These are phyloP conservation scores for Eucalyptus grandis DNA, from an alignment of 345 rosid species.

Conservation along the genomic window DNA sequence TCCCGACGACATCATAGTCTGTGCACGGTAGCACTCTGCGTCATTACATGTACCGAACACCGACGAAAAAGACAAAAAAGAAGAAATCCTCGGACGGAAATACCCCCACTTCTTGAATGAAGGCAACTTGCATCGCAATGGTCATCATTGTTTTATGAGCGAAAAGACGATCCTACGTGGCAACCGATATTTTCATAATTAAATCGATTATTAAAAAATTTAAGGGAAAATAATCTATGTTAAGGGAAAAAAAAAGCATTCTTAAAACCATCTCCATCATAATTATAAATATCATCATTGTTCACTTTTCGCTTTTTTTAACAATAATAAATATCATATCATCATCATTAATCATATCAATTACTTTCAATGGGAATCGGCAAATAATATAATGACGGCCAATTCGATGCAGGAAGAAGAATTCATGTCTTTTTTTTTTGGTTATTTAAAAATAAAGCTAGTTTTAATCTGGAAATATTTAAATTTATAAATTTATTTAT, in stretches of 20 bases:
- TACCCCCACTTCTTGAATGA: background rate
- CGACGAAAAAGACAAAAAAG: background rate
- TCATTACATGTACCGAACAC: background rate
- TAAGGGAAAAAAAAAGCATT: background rate
- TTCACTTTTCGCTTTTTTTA: background rate
- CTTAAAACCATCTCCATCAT: background rate
- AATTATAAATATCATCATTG: background rate
- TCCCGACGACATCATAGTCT: background rate
- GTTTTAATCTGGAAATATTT: background rate
- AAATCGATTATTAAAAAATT: background rate
- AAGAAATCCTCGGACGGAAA: background rate
- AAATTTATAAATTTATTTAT: no score
- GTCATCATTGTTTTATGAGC: background rate
- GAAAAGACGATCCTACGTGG: background rate
- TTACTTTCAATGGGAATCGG: no score
- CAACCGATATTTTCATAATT: background rate
- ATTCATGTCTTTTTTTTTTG: background rate
- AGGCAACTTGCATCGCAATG: background rate
- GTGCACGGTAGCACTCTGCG: background rate
- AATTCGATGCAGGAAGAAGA: rapidly evolving
- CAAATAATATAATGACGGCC: rapidly evolving
- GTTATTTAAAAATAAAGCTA: background rate
- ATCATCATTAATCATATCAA: background rate
- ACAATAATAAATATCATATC: background rate
- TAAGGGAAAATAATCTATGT: background rate